These are phyloP conservation scores for Phytophthora foliorum DNA, from an alignment of 352 stramenopile species.

Conservation along the genomic window DNA sequence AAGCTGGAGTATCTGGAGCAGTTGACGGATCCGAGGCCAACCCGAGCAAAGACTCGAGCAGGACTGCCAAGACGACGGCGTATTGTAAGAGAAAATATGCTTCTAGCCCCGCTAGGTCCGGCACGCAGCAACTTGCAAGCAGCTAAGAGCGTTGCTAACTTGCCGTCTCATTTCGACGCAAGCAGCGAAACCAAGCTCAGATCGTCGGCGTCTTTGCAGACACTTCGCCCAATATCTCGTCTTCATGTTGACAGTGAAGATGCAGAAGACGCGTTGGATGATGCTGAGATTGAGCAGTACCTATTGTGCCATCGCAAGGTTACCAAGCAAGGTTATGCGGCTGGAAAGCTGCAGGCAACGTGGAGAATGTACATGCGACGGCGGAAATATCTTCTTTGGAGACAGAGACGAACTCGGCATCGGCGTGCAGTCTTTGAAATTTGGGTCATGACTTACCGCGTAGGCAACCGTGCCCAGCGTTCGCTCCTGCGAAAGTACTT, in stretches of 20 bases:
- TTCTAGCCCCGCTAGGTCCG: constrained; percentile 19
- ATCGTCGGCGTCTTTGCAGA: constrained; percentile 27
- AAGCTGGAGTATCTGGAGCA: constrained; percentile 54
- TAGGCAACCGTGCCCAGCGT: constrained; percentile 45
- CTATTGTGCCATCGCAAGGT: constrained; percentile 22
- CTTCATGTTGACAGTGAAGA: constrained; percentile 19
- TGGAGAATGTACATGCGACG: constrained; percentile 64
- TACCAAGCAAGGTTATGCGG: constrained; percentile 38
- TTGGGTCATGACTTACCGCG: constrained; percentile 56
- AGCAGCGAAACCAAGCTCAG: constrained; percentile 12
- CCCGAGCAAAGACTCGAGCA: constrained; percentile 23
- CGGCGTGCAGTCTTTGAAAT: constrained; percentile 53
- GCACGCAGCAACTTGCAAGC: constrained; percentile 17
- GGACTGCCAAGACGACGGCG: constrained; percentile 20
- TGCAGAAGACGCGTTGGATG: constrained; percentile 31
- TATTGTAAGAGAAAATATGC: constrained; percentile 26
- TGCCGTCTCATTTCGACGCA: not conserved
- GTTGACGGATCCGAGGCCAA: not conserved
- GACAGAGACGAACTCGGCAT: constrained; percentile 32
- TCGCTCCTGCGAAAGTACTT: constrained; percentile 53
- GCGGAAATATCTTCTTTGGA: constrained; percentile 60
- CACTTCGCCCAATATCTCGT: constrained; percentile 4
- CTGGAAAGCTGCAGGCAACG: constrained; percentile 55
- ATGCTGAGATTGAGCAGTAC: constrained; percentile 35
- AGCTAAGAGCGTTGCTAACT: constrained; percentile 15